phyloP scores from a whole-genome alignment of 2,329 filamentous ascomycete species.

The Fusarium kyushuense region DNA sequence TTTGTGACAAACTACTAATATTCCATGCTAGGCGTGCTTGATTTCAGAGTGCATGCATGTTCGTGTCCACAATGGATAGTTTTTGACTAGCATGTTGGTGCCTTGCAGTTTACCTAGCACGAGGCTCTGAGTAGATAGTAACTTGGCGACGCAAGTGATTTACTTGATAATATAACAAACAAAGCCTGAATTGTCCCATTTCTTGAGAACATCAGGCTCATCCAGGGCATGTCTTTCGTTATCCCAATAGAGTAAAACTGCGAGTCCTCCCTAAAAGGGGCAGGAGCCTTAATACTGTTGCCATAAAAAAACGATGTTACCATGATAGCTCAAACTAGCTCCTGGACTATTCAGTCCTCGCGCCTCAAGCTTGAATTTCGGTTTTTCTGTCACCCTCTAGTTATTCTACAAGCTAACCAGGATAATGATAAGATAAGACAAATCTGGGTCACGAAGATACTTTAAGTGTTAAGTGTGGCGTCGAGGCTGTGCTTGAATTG shows the following conservation, averaged over 20 bases:
- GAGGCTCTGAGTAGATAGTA: neutral
- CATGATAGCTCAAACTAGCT: neutral
- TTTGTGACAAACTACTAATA: neutral
- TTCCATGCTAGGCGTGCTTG: neutral
- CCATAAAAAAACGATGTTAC: neutral
- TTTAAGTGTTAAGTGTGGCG: accelerated
- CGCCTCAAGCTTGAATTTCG: neutral
- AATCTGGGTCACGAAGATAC: accelerated
- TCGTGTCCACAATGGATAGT: neutral
- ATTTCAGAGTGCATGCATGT: neutral
- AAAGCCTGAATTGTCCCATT: neutral
- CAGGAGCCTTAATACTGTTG: accelerated
- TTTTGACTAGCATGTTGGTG: neutral
- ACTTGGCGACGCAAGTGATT: neutral
- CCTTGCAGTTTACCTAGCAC: neutral
- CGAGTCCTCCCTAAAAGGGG: neutral
- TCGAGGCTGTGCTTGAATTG: neutral
- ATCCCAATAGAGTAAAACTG: neutral
- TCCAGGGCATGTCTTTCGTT: neutral
- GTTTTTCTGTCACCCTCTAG: neutral
- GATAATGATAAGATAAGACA: neutral
- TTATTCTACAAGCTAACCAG: neutral
- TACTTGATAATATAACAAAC: neutral
- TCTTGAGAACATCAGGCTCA: neutral
- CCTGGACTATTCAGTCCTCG: neutral